These are phyloP conservation scores for Fusarium ambrosium DNA, from an alignment of 2,329 filamentous ascomycete species.

Conservation along the genomic window DNA sequence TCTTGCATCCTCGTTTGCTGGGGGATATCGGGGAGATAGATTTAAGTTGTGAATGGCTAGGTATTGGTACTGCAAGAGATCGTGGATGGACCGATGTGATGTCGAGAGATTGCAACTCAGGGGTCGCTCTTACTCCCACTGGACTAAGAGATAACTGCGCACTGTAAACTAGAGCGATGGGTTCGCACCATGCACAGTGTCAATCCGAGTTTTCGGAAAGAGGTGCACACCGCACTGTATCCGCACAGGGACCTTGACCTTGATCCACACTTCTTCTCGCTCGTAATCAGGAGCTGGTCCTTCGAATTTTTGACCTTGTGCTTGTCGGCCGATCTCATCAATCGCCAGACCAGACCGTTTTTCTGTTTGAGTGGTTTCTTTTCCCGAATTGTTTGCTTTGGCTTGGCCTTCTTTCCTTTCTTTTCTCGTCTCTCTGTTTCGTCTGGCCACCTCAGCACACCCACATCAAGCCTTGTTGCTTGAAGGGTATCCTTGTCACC, in stretches of 20 bases:
- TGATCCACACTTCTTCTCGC: background rate
- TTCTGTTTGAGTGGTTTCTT: background rate
- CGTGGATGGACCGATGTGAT: background rate
- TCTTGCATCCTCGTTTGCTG: background rate
- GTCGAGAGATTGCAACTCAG: background rate
- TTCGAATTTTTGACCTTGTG: background rate
- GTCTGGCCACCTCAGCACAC: background rate
- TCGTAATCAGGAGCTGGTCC: background rate
- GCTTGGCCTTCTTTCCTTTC: background rate
- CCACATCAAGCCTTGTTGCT: conserved; percentile 5
- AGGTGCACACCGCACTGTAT: background rate
- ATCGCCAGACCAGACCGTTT: conserved; percentile 2
- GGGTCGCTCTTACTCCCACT: background rate
- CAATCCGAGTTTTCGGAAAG: background rate
- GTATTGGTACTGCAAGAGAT: background rate
- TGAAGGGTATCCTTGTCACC: conserved; percentile 19
- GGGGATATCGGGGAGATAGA: background rate
- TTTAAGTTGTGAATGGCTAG: background rate
- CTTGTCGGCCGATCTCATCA: background rate
- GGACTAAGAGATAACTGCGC: background rate
- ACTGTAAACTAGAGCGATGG: background rate
- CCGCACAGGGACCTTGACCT: background rate
- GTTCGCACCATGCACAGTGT: background rate
- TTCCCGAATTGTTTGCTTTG: background rate
- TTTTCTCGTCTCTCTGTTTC: background rate